Conservation (phyloP, 805 yeast species). For the Yamadazyma insecticola region DNA sequence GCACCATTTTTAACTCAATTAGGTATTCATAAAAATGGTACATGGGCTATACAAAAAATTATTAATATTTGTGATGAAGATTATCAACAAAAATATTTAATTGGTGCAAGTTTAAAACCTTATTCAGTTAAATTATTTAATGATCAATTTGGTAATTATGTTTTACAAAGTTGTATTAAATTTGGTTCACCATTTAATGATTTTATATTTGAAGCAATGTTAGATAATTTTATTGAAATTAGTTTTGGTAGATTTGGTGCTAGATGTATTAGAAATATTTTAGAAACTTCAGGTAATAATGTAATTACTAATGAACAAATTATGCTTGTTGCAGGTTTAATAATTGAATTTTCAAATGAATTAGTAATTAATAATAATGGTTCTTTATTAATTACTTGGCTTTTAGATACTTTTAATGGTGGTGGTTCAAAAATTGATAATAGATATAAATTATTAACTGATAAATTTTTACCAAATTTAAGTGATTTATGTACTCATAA, state of each 20-base stretch:
- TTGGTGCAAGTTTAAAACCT: slow-evolving; percentile 68
- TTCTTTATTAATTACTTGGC: slow-evolving; percentile 87
- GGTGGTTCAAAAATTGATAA: slow-evolving; percentile 34
- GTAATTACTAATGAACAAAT: slow-evolving; percentile 55
- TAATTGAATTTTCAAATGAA: slow-evolving; percentile 72
- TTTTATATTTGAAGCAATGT: slow-evolving; percentile 79
- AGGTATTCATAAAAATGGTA: slow-evolving; percentile 95
- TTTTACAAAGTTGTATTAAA: slow-evolving; percentile 87
- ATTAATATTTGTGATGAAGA: slow-evolving; percentile 60
- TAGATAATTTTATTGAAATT: slow-evolving; percentile 73
- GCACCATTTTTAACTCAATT: slow-evolving; percentile 81
- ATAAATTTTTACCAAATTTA: slow-evolving; percentile 57
- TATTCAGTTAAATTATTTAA: slow-evolving; percentile 81
- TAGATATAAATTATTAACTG: slow-evolving; percentile 62
- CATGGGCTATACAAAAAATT: slow-evolving; percentile 98
- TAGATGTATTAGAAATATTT: slow-evolving; percentile 87
- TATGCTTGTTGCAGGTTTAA: slow-evolving; percentile 67
- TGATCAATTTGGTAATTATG: slow-evolving; percentile 97
- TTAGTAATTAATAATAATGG: slow-evolving; percentile 84
- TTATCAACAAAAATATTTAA: slow-evolving; percentile 47
- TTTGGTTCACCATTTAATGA: slow-evolving; percentile 87
- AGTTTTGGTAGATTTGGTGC: slow-evolving; percentile 92
- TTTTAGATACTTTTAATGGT: slow-evolving; percentile 64
- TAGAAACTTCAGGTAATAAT: slow-evolving; percentile 59
- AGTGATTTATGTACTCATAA: slow-evolving; percentile 70